Conservation (phyloP, 768 basidiomycete genomes). For the Panaeolus cyanescens region DNA sequence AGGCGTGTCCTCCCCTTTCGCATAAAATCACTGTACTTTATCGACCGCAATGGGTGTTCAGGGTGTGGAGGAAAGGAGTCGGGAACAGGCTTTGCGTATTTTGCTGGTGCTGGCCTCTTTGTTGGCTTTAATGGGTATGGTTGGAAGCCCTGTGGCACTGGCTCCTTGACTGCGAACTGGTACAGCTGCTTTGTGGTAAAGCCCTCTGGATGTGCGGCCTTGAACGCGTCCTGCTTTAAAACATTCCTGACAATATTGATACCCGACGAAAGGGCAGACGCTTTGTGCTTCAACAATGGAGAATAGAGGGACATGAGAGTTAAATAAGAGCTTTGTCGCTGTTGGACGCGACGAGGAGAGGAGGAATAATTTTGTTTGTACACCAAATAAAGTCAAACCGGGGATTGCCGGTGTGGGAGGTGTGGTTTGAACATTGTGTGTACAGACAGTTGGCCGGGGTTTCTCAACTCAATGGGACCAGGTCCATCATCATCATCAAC, state of each 20-base stretch:
- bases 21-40: constrained; percentile 37
- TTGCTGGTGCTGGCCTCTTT: background rate
- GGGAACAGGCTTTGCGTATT: background rate
- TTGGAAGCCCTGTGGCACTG: constrained; percentile 28
- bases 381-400: constrained; percentile 14
- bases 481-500: constrained; percentile 16
- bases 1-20: background rate
- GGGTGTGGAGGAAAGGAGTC: constrained; percentile 34
- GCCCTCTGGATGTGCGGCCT: constrained; percentile 26
- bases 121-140: constrained; percentile 14
- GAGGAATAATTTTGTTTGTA: constrained; percentile 10
- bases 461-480: constrained; percentile 30
- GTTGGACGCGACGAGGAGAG: constrained; percentile 8
- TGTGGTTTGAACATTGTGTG: background rate
- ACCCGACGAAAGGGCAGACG: constrained; percentile 16
- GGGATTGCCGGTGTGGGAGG: background rate
- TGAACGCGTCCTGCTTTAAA: constrained; percentile 23
- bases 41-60: constrained; percentile 54
- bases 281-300: constrained; percentile 14
- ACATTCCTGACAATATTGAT: constrained; percentile 31
- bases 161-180: constrained; percentile 32
- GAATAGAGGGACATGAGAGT: background rate
- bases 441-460: constrained; percentile 11
- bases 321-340: background rate
- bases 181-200: constrained; percentile 40